Base-by-base conservation (phyloP, 352 stramenopile species). In the Pythium plurisporium region DNA sequence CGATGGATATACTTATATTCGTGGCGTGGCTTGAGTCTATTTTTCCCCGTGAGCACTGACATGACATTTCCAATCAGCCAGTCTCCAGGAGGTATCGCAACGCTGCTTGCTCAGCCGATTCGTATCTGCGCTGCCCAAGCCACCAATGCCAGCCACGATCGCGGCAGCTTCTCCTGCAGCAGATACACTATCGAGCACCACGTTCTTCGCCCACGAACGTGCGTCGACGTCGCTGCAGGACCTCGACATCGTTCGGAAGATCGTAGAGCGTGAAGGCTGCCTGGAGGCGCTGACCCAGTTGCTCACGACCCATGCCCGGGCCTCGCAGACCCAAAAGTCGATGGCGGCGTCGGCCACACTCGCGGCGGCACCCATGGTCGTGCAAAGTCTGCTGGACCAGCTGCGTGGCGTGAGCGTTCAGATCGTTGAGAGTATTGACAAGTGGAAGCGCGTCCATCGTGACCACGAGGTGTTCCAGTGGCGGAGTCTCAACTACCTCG, bases 231-330 rank as follows among this genome's bases (percentile, higher is more conserved):
- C 70, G 19, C 67, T 79, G 2, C 61, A 72, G 31, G 79, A 93
- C 31, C 48, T 90, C 30, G 73, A 75, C 15, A 78, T 91, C 42
- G 72, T 90, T 46, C 79, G 77, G 42, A 85, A 79, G 67, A 89
- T 93, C 37, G 81, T 91, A 2, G 83, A 93, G 67, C 79, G 83
- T 3, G 83, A 94, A 47, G 81, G 81, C 14, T 94, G 83, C 44
- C 47, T 94, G 36, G 83, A 94, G 58, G 77, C 83, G 4, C 58
- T 94, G 14, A 50, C 82, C 31, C 79, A 90, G 53, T 50, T 90
- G 11, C 55, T 87, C n/a, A 64, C 37, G 29, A 75, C 44, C 47
- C 65, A 67, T 69, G 62, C 62, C 44, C 48, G 48, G 30, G 68
- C 53, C 51, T 52, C 44, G 38, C 31, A 44, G 45, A 49, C 47